Percentiles rank a stretch among this genome's conserved stretches.
phyloP scores from a whole-genome alignment of 148 eudicot genomes.

The Fagopyrum homotropicum region DNA sequence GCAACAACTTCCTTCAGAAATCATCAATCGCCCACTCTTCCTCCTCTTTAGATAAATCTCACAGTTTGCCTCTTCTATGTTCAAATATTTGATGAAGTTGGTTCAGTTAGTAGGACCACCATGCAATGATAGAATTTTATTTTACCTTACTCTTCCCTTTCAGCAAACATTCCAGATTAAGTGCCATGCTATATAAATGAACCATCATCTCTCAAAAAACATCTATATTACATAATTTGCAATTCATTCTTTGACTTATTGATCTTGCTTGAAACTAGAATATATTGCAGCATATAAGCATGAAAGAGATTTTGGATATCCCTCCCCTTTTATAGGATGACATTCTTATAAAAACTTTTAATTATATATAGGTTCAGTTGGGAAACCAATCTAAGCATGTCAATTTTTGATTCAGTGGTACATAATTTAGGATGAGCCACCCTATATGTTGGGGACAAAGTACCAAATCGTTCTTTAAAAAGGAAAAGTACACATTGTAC shows the following conservation, averaged over 20 bases:
- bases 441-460: too few species aligned
- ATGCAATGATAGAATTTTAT: neutral
- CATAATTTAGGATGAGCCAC: too few species aligned
- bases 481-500: too few species aligned
- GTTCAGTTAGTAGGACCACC: neutral
- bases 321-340: neutral
- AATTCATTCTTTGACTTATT: neutral
- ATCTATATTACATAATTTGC: neutral
- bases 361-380: too few species aligned
- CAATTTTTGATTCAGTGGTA: too few species aligned
- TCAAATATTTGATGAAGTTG: too few species aligned
- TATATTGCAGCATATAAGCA: slow-evolving; percentile 4
- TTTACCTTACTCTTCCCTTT: neutral
- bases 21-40: neutral
- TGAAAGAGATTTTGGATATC: neutral
- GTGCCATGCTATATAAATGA: neutral
- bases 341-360: neutral
- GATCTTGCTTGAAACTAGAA: neutral
- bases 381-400: too few species aligned
- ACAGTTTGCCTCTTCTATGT: too few species aligned
- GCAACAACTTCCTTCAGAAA: neutral
- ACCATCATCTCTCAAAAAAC: neutral
- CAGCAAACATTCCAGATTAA: neutral
- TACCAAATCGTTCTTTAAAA: too few species aligned
- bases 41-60: too few species aligned